Evolutionary conservation across 2,329 filamentous ascomycete species (phyloP).

Genomic region (Fusarium pininemorale): DNA sequence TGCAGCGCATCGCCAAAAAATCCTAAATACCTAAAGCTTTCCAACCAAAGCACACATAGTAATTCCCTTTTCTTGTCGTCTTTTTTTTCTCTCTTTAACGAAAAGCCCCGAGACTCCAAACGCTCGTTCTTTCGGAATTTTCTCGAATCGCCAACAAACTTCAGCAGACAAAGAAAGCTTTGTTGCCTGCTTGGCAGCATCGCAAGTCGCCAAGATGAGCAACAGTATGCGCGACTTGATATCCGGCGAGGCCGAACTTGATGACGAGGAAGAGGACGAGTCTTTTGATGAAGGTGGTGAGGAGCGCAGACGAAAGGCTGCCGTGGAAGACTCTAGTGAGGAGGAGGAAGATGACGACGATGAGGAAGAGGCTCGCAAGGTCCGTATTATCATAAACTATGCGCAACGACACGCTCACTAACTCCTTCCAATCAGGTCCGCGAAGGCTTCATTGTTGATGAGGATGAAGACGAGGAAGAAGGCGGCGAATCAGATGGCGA

Average conservation of each 20-base stretch:
- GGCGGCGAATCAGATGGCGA: slow-evolving; percentile 66
- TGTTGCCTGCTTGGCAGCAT: slow-evolving; percentile 42
- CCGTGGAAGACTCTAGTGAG: slow-evolving; percentile 84
- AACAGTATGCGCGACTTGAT: slow-evolving; percentile 78
- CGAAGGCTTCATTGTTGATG: slow-evolving; percentile 95
- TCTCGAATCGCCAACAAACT: slow-evolving; percentile 15
- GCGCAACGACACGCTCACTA: not conserved
- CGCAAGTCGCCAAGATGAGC: slow-evolving; percentile 62
- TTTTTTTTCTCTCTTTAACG: not conserved
- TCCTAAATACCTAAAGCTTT: slow-evolving; percentile 32
- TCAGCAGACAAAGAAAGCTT: slow-evolving; percentile 28
- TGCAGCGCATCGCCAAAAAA: slow-evolving; percentile 40
- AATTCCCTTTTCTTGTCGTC: slow-evolving; percentile 17
- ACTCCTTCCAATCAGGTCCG: slow-evolving; percentile 68
- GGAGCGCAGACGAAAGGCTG: slow-evolving; percentile 57
- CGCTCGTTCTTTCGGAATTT: not conserved
- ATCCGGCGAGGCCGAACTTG: slow-evolving; percentile 85
- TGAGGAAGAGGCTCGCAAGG: slow-evolving; percentile 81
- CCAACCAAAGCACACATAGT: slow-evolving; percentile 12
- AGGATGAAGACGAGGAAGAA: slow-evolving; percentile 83
- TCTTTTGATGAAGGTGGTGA: slow-evolving; percentile 82
- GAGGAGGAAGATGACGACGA: slow-evolving; percentile 94
- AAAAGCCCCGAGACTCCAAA: not conserved
- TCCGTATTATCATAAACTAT: slow-evolving; percentile 51
- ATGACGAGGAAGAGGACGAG: slow-evolving; percentile 85